Base-by-base conservation (phyloP, 23 red algal species). In the Pyropia haitanensis region DNA sequence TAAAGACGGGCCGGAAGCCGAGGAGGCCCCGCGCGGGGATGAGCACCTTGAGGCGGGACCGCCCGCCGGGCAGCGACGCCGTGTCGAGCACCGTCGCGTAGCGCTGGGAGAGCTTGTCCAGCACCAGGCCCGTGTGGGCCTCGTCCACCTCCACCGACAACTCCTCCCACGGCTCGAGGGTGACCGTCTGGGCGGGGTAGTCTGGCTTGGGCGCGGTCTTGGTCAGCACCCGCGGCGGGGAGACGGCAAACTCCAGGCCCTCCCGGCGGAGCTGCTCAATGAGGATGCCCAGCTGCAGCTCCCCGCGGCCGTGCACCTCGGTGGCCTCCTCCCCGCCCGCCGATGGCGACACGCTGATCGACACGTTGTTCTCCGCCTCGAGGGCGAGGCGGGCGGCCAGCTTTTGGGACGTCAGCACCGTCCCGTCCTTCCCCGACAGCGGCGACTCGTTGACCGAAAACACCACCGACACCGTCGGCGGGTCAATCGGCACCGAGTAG, bases 321-420 rank as follows among this genome's bases (percentile, higher is more conserved):
- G 87, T 64, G 31, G 81, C 72, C 52, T 87, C 81, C 1, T 79
- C 71, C 30, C 55, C 71, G 14, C 30, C 61, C 34, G 81, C 81
- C 18, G 70, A 26, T 2, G 31, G 31, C 31, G 68, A 81, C 23
- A 95, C 81, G 61, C 68, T 29, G 19, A 95, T 73, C 3, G 80
- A 74, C 9, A 95, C 90, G 75, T 95, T 95, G 34, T 80, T 87
- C 57, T 82, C 75, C 65, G 79, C 72, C 64, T 95, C 90, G 29
- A 64, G n/a, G 26, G 78, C 32, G 19, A 95, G 72, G 59, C 90
- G 84, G 5, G 87, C 81, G 55, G 76, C 54, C 18, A 95, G 83
- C 63, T 95, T 86, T 48, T 81, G 81, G 32, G 61, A 75, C 21
- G 90, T 95, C 4, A 95, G 46, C 14, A 82, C 79, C 33, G 55